These are phyloP conservation scores for Populus pruinosa DNA, from an alignment of 345 rosid species.

Conservation along the genomic window DNA sequence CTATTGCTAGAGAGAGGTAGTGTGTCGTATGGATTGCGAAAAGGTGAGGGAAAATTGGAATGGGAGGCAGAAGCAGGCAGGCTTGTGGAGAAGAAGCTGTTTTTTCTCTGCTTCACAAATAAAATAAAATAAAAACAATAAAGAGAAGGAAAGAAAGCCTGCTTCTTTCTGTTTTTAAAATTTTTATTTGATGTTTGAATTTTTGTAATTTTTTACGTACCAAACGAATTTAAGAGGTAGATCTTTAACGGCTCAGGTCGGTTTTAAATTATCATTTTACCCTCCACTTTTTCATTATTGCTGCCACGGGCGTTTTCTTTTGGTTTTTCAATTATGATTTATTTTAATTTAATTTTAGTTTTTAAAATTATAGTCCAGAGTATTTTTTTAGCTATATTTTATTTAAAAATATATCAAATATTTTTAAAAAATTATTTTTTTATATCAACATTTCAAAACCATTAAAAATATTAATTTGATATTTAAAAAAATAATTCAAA, in stretches of 20 bases:
- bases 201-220: neutral
- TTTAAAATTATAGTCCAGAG: too few species aligned
- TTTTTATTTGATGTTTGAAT: neutral
- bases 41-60: conserved; percentile 27
- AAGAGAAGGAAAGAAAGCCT: neutral
- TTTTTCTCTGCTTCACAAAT: conserved; percentile 39
- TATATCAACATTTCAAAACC: too few species aligned
- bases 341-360: too few species aligned
- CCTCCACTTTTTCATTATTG: neutral
- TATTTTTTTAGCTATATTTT: too few species aligned
- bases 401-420: too few species aligned
- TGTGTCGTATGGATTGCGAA: conserved; percentile 39
- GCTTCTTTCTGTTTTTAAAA: neutral
- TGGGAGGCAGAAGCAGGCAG: conserved; percentile 22
- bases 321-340: neutral
- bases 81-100: conserved; percentile 51
- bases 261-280: neutral
- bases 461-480: too few species aligned
- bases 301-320: neutral
- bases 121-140: neutral
- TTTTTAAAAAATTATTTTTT: too few species aligned
- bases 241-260: neutral
- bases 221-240: neutral
- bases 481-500: too few species aligned
- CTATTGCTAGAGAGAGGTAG: neutral